Conservation (phyloP, 2,329 filamentous ascomycete genomes). For the Colletotrichum truncatum region DNA sequence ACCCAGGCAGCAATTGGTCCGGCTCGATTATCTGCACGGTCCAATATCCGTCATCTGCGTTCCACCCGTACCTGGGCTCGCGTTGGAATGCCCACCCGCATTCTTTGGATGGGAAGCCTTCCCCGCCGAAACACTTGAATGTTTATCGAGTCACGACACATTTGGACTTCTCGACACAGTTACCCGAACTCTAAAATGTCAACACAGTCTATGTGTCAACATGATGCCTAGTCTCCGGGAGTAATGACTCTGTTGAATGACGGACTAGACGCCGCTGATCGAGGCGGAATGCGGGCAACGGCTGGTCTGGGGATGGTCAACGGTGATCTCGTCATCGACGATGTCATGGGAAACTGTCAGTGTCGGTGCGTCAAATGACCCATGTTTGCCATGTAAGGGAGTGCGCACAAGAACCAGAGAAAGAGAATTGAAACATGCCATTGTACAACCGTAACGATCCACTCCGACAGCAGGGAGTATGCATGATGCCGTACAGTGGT, state of each 20-base stretch:
- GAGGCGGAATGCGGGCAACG: background rate
- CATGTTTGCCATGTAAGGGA: background rate
- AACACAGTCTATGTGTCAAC: background rate
- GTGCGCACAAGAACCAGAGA: background rate
- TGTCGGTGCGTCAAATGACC: background rate
- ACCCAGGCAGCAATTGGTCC: background rate
- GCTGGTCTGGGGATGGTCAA: background rate
- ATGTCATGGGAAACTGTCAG: background rate
- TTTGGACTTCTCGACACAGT: constrained; percentile 7
- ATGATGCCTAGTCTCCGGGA: background rate
- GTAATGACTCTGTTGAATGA: background rate
- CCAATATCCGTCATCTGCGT: background rate
- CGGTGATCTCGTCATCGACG: background rate
- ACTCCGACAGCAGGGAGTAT: constrained; percentile 3
- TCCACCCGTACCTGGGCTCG: background rate
- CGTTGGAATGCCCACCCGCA: constrained; percentile 11
- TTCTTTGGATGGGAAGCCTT: constrained; percentile 14
- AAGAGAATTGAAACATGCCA: constrained; percentile 18
- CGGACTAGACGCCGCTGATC: background rate
- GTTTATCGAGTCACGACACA: constrained; percentile 17
- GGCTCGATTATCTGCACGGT: background rate
- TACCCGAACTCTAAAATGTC: constrained; percentile 4
- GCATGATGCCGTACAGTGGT: constrained; percentile 2
- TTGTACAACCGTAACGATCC: background rate
- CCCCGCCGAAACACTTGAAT: constrained; percentile 14